A percentile compares a stretch with the other conserved stretches of the same genome.
Conservation (phyloP, 2,329 filamentous ascomycete species). For the Tympanopsis confertula region DNA sequence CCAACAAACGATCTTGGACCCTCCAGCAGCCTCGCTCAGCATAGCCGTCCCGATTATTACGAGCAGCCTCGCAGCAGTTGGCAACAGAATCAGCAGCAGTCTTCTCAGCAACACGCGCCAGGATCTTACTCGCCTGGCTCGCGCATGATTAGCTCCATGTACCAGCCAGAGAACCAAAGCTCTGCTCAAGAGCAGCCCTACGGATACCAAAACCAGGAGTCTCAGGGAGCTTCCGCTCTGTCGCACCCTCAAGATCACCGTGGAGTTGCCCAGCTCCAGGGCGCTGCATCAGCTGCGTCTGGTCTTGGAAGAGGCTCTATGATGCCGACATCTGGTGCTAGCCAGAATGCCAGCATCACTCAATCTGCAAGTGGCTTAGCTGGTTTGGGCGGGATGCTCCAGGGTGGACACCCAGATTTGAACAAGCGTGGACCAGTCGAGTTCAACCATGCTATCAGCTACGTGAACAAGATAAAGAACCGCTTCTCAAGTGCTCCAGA, state of each 20-base stretch:
- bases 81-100: constrained; percentile 15
- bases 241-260: constrained; percentile 48
- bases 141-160: not conserved
- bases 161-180: not conserved
- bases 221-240: constrained; percentile 35
- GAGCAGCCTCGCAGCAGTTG: not conserved
- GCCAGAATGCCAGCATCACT: not conserved
- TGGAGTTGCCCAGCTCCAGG: not conserved
- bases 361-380: constrained; percentile 27
- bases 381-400: constrained; percentile 44
- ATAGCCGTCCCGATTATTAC: not conserved
- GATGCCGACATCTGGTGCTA: not conserved
- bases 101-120: constrained; percentile 16
- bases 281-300: constrained; percentile 12
- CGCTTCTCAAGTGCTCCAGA: constrained; percentile 93
- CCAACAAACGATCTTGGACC: not conserved
- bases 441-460: constrained; percentile 98
- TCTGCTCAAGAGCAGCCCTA: constrained; percentile 1
- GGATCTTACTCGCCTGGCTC: not conserved
- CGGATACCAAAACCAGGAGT: constrained; percentile 6
- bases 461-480: constrained; percentile 99
- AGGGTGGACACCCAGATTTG: constrained; percentile 40
- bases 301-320: not conserved
- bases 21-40: not conserved
- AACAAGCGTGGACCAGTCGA: constrained; percentile 91